Conservation (phyloP, 345 rosid species). For the Dovyalis caffra region DNA sequence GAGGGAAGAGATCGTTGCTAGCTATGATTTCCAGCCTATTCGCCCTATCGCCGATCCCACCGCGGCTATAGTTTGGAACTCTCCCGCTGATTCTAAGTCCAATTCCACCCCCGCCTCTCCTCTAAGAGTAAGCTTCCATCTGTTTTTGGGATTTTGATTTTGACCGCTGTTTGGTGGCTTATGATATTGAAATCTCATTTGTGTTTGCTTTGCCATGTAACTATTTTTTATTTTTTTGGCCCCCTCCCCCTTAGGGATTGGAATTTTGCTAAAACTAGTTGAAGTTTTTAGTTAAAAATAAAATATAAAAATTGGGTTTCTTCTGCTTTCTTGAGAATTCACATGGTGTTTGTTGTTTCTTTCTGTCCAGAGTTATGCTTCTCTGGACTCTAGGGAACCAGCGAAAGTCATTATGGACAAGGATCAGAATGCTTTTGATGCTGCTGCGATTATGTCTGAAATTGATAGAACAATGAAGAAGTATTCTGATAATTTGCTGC, state of each 20-base stretch:
- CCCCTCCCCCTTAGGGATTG: too few species aligned
- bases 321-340: neutral
- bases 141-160: neutral
- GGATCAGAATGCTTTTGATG: slow-evolving; percentile 41
- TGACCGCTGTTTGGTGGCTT: neutral
- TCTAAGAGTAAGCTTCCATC: slow-evolving; percentile 37
- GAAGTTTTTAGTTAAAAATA: neutral
- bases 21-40: slow-evolving; percentile 87
- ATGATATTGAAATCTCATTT: too few species aligned
- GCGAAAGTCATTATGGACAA: slow-evolving; percentile 50
- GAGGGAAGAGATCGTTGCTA: slow-evolving; percentile 74
- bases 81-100: slow-evolving; percentile 42
- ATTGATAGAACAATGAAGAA: slow-evolving; percentile 74
- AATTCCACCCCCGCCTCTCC: slow-evolving; percentile 31
- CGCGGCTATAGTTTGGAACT: slow-evolving; percentile 34
- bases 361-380: slow-evolving; percentile 53
- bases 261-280: neutral
- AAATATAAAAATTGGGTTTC: neutral
- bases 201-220: too few species aligned
- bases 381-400: slow-evolving; percentile 64
- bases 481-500: slow-evolving; percentile 63
- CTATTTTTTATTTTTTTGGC: neutral
- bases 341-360: neutral
- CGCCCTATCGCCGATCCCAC: slow-evolving; percentile 44
- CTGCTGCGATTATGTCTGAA: slow-evolving; percentile 44